Evolutionary conservation across 805 yeast genomes (phyloP).

Genomic region (Kodamaea restingae): DNA sequence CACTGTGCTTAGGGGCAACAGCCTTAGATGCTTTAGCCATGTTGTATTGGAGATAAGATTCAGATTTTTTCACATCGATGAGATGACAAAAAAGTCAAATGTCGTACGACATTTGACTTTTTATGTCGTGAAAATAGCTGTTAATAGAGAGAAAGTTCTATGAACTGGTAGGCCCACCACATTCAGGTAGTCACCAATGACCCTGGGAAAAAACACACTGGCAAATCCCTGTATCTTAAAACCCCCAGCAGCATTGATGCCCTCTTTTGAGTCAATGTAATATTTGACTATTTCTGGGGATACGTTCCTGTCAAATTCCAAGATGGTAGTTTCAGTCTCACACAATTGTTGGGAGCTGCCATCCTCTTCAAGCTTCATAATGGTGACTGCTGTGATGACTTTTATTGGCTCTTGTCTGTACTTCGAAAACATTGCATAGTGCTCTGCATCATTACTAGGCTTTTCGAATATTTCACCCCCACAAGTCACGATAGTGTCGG

Average conservation of each 20-base stretch:
- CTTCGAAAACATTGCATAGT: conserved; percentile 25
- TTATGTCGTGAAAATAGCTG: conserved; percentile 13
- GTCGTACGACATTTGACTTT: conserved; percentile 2
- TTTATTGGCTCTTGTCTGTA: conserved; percentile 22
- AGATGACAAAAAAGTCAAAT: conserved; percentile 1
- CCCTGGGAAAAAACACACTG: conserved; percentile 53
- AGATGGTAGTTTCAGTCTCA: conserved; percentile 34
- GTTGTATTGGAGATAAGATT: not conserved
- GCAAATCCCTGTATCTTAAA: conserved; percentile 78
- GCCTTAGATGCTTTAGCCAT: conserved; percentile 7
- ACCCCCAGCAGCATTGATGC: conserved; percentile 85
- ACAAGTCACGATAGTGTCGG: conserved; percentile 75
- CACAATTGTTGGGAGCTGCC: conserved; percentile 1
- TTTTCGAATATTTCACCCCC: conserved; percentile 69
- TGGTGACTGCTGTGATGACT: conserved; percentile 34
- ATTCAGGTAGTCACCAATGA: conserved; percentile 80
- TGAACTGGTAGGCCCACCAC: conserved; percentile 84
- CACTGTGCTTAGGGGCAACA: conserved; percentile 14
- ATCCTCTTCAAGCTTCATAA: conserved; percentile 17
- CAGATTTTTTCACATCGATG: conserved; percentile 5
- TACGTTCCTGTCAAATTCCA: conserved; percentile 45
- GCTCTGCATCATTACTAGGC: conserved; percentile 44
- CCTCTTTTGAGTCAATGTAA: conserved; percentile 73
- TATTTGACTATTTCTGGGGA: conserved; percentile 53
- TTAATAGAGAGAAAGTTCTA: conserved; percentile 46